Evolutionary conservation across 495 filamentous ascomycete species (phyloP), one percentile per base, ranked within the genome.

Genomic region (Penicillium bialowiezense): DNA sequence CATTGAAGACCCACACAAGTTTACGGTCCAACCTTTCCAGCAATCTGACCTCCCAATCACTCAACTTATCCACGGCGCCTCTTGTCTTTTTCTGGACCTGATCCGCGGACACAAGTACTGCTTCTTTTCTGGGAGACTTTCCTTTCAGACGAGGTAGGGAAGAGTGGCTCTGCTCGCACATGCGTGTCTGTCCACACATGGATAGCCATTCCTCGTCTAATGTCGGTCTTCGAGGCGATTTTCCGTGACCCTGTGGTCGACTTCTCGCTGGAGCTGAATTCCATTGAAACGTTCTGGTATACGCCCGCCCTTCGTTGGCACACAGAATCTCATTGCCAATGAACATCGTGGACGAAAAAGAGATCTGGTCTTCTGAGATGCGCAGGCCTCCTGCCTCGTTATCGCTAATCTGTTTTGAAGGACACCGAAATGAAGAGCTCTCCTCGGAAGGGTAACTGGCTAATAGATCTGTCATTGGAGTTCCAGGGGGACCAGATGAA

Each of bases 1-100:
- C 71, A 26, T 65, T 54, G 20, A 59, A 54, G n/a, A 68, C 47
- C 73, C 73, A 76, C 4, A 58, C 46, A 8, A 76, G 55, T 42
- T 64, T 69, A 37, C 71, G 63, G 41, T 74, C 55, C 40, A 74
- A 32, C 14, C 44, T 49, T 24, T 73, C 57, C 38, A 74, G 54
- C 23, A 73, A 43, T 20, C 55, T 55, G 34, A 72, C 38, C 37
- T 76, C 73, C 62, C 68, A 71, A 28, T 70, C 58, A 37, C 55
- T 68, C 38, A 70, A 50, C 2, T 51, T 20, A 1, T 50, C 51
- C 2, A 41, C 3, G 34, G 51, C 7, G 44, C 20, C 7, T 35
- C 24, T 3, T 29, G 29, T 12, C 32, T 31, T 44, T 2, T 15
- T 15, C 21, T 32, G 14, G 26, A 18, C 28, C 15, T 33, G 44